A percentile compares a stretch with the other conserved stretches of the same genome.
Evolutionary conservation across 2,329 filamentous ascomycete species (phyloP).

Genomic region (Aspergillus udagawae): DNA sequence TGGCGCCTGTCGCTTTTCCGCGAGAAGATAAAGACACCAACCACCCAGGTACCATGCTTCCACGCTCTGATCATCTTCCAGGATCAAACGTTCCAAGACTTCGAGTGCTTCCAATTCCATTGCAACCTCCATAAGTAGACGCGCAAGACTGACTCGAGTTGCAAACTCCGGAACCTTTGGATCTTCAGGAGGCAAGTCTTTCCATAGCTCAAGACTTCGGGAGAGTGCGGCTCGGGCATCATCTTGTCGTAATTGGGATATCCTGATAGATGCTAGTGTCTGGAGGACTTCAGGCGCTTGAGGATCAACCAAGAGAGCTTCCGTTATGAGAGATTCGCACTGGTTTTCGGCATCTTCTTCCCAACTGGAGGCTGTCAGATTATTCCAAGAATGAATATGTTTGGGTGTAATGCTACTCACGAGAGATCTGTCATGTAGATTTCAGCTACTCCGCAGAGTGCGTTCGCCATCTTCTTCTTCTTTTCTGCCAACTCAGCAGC

Average conservation of each 20-base stretch:
- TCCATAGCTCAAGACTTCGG: constrained; percentile 80
- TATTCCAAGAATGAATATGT: not conserved
- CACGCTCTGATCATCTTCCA: constrained; percentile 89
- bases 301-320: constrained; percentile 81
- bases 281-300: constrained; percentile 85
- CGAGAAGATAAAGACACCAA: constrained; percentile 78
- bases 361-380: constrained; percentile 46
- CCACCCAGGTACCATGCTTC: constrained; percentile 97
- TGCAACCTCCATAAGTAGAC: constrained; percentile 84
- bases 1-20: constrained; percentile 41
- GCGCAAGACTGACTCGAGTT: constrained; percentile 74
- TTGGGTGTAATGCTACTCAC: constrained; percentile 42
- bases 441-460: constrained; percentile 90
- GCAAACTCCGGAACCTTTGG: constrained; percentile 78
- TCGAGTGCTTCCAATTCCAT: constrained; percentile 81
- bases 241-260: constrained; percentile 75
- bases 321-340: constrained; percentile 84
- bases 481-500: constrained; percentile 59
- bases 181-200: constrained; percentile 67
- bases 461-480: constrained; percentile 77
- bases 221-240: constrained; percentile 77
- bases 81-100: constrained; percentile 76
- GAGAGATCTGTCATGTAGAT: constrained; percentile 99
- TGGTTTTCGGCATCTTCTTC: constrained; percentile 83
- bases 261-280: constrained; percentile 87